Conservation (phyloP, 805 yeast genomes). For the Wickerhamiella sorbophila region DNA sequence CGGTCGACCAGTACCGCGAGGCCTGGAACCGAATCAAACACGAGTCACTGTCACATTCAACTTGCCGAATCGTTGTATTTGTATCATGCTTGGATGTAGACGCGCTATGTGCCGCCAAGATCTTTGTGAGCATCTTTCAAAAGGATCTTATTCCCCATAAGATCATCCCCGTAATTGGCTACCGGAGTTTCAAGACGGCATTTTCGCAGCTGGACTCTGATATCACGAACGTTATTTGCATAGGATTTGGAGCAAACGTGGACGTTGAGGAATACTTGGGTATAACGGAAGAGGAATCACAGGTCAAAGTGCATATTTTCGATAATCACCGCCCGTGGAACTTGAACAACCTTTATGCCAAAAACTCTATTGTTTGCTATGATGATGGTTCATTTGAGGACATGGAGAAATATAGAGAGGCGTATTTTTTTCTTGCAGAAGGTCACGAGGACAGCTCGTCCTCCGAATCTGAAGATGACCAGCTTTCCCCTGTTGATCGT, state of each 20-base stretch:
- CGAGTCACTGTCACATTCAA: constrained; percentile 78
- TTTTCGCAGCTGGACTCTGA: constrained; percentile 55
- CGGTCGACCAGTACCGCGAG: constrained; percentile 49
- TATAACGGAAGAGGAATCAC: constrained; percentile 16
- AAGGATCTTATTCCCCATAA: constrained; percentile 78
- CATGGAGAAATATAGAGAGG: constrained; percentile 40
- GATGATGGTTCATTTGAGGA: constrained; percentile 74
- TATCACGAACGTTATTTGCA: constrained; percentile 55
- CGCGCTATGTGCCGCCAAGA: constrained; percentile 77
- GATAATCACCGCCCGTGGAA: constrained; percentile 98
- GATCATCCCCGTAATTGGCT: constrained; percentile 85
- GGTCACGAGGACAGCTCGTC: constrained; percentile 29
- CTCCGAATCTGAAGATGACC: constrained; percentile 23
- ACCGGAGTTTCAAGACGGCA: constrained; percentile 52
- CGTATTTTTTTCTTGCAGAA: constrained; percentile 36
- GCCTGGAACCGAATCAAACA: constrained; percentile 55
- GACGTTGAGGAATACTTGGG: constrained; percentile 51
- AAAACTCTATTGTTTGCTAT: constrained; percentile 56
- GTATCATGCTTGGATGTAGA: constrained; percentile 87
- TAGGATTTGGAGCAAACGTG: constrained; percentile 91
- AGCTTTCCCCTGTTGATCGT: constrained; percentile 22
- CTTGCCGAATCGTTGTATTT: constrained; percentile 75
- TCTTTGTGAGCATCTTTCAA: constrained; percentile 54
- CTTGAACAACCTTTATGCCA: constrained; percentile 78
- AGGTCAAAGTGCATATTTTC: constrained; percentile 49